phyloP scores from a whole-genome alignment of 2,329 filamentous ascomycete species.

The Penicillium capsulatum region DNA sequence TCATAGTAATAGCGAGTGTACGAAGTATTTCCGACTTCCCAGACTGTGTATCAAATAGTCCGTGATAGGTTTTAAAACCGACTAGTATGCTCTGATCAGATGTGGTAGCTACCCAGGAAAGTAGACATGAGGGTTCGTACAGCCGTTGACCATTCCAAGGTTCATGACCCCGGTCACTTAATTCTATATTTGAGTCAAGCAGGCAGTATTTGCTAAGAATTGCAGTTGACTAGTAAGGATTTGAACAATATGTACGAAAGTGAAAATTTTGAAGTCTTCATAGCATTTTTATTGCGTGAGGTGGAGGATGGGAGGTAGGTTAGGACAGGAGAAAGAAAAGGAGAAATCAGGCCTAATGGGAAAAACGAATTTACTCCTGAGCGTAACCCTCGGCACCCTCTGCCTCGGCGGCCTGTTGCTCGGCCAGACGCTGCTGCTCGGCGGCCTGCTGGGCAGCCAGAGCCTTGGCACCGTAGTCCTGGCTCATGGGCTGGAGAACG shows the following conservation, averaged over 20 bases:
- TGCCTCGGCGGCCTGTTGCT: constrained; percentile 52
- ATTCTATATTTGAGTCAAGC: no score
- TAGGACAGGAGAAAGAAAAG: constrained; percentile 30
- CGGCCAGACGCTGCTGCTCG: constrained; percentile 54
- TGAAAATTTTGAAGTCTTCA: constrained; percentile 23
- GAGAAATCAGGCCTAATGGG: constrained; percentile 27
- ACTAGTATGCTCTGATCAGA: no score
- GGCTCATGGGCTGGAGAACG: constrained; percentile 89
- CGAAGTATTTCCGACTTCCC: no score
- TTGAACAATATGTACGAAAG: no score
- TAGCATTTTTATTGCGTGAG: constrained; percentile 39
- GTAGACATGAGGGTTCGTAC: no score
- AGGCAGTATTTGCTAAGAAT: neutral
- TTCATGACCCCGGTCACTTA: no score
- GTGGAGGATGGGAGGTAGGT: constrained; percentile 33
- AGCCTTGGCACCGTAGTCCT: constrained; percentile 98
- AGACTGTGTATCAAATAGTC: no score
- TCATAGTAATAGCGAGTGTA: neutral
- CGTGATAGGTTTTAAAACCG: no score
- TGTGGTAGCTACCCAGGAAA: no score
- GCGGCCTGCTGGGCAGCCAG: constrained; percentile 56
- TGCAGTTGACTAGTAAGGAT: neutral
- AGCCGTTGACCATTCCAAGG: no score
- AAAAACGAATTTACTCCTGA: constrained; percentile 45
- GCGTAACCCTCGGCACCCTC: constrained; percentile 45